phyloP scores from a whole-genome alignment of 805 yeast genomes.

The Wickerhamiella bombiphila region DNA sequence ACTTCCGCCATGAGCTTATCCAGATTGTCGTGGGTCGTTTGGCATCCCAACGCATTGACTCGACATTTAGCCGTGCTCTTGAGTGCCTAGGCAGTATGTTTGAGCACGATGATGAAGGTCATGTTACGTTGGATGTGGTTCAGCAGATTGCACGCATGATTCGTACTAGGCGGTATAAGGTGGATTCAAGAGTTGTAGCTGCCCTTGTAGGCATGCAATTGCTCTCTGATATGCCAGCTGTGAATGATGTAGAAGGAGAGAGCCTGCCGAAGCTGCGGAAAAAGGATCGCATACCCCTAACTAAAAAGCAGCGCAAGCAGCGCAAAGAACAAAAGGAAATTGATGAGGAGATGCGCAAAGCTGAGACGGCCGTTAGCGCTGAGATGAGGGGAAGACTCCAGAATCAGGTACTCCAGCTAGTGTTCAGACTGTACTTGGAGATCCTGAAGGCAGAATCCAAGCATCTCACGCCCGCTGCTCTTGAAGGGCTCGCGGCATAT shows the following conservation, averaged over 20 bases:
- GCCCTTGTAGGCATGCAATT: conserved; percentile 47
- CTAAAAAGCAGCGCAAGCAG: conserved; percentile 79
- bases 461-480: conserved; percentile 64
- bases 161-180: conserved; percentile 57
- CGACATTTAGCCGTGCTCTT: conserved; percentile 43
- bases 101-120: conserved; percentile 68
- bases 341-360: conserved; percentile 76
- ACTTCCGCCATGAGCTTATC: conserved; percentile 63
- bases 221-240: conserved; percentile 24
- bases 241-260: conserved; percentile 25
- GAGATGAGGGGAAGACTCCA: conserved; percentile 80
- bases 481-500: conserved; percentile 81
- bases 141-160: conserved; percentile 55
- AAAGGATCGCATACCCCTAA: conserved; percentile 78
- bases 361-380: conserved; percentile 74
- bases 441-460: conserved; percentile 51
- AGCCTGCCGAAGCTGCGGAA: conserved; percentile 43
- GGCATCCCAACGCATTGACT: conserved; percentile 34
- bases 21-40: conserved; percentile 52
- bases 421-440: conserved; percentile 62
- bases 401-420: conserved; percentile 61
- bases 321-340: conserved; percentile 76
- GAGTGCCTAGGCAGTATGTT: conserved; percentile 56
- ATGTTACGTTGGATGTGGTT: conserved; percentile 58
- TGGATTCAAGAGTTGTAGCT: conserved; percentile 71